Conservation (phyloP, 2,329 filamentous ascomycete species). For the Penicillium sp. region DNA sequence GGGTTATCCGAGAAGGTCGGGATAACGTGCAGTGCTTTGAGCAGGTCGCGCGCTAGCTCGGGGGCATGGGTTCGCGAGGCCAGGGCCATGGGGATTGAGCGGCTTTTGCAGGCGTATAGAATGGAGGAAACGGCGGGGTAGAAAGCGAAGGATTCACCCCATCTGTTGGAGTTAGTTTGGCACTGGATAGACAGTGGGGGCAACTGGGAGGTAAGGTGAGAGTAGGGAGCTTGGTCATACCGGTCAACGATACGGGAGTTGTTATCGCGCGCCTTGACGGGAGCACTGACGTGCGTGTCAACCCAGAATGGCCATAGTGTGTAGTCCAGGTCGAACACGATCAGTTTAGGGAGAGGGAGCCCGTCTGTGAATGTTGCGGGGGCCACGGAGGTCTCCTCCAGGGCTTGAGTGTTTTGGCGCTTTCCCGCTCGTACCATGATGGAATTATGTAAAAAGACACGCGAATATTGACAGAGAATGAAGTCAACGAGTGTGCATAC, state of each 20-base stretch:
- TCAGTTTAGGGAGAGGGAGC: constrained; percentile 73
- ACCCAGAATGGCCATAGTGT: constrained; percentile 99
- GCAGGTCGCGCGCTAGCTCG: constrained; percentile 74
- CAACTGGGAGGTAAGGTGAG: too few species aligned
- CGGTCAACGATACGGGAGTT: constrained; percentile 46
- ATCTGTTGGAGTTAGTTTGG: constrained; percentile 28
- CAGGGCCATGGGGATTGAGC: constrained; percentile 62
- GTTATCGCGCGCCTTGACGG: constrained; percentile 63
- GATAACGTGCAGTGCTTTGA: constrained; percentile 69
- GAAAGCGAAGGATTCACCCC: constrained; percentile 68
- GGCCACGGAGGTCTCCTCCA: constrained; percentile 39
- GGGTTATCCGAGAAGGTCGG: constrained; percentile 42
- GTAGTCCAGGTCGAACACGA: constrained; percentile 96
- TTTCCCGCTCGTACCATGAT: constrained; percentile 34
- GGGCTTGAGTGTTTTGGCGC: constrained; percentile 34
- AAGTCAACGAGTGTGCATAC: background rate
- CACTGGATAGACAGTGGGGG: background rate
- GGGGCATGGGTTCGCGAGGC: constrained; percentile 81
- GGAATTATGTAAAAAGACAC: background rate
- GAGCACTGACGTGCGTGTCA: constrained; percentile 82
- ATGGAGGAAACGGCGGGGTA: constrained; percentile 69
- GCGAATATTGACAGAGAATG: background rate
- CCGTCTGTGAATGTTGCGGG: constrained; percentile 63
- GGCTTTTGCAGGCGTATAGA: constrained; percentile 60
- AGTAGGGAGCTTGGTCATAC: constrained; percentile 27